phyloP scores from a whole-genome alignment of 2,329 filamentous ascomycete genomes.

The Fusarium albidum region DNA sequence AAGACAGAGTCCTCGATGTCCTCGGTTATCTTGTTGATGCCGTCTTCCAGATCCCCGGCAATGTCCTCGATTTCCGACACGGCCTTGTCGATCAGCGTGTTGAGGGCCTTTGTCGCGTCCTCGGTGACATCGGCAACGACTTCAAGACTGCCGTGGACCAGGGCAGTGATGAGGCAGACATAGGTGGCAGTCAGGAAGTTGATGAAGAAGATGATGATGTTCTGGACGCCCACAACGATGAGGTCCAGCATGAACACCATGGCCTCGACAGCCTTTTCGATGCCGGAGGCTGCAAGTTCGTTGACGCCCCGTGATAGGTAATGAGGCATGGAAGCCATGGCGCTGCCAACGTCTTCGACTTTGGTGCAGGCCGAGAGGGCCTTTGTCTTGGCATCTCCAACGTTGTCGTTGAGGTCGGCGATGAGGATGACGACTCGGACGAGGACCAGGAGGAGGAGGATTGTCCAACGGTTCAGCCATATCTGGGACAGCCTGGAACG shows the following conservation, averaged over 20 bases:
- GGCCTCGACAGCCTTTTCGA: conserved; percentile 81
- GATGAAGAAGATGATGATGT: conserved; percentile 90
- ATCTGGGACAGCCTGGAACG: conserved; percentile 90
- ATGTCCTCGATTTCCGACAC: conserved; percentile 66
- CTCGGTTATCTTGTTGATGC: conserved; percentile 59
- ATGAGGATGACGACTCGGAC: conserved; percentile 82
- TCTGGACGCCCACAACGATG: conserved; percentile 82
- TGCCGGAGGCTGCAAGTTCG: conserved; percentile 78
- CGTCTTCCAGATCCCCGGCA: conserved; percentile 56
- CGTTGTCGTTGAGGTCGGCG: conserved; percentile 74
- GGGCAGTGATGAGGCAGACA: conserved; percentile 85
- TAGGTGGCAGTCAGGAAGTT: conserved; percentile 92
- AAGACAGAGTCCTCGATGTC: conserved; percentile 56
- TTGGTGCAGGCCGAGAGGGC: conserved; percentile 89
- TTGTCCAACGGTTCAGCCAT: conserved; percentile 98
- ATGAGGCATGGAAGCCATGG: conserved; percentile 98
- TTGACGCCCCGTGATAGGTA: conserved; percentile 93
- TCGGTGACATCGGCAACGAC: conserved; percentile 65
- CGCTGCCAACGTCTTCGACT: conserved; percentile 91
- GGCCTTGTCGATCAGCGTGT: conserved; percentile 62
- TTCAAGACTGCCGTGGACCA: conserved; percentile 80
- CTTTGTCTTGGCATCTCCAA: conserved; percentile 79
- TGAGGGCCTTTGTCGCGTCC: conserved; percentile 59
- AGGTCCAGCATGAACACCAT: conserved; percentile 82
- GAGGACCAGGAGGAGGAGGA: conserved; percentile 86